Percentiles rank a stretch among this genome's conserved stretches.
These are phyloP conservation scores for Rhizopus arrhizus DNA, from an alignment of 371 early-diverging fungal species.

Conservation along the genomic window DNA sequence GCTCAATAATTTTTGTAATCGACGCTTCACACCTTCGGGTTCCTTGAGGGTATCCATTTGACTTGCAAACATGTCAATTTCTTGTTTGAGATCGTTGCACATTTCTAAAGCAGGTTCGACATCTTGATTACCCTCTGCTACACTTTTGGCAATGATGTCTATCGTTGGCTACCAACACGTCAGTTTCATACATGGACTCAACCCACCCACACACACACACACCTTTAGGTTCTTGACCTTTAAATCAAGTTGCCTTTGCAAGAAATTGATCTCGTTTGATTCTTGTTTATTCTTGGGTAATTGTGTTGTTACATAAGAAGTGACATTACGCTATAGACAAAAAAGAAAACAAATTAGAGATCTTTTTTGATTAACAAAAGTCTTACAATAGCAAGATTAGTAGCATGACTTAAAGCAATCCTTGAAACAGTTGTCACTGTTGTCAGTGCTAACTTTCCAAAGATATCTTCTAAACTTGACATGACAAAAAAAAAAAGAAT, in stretches of 20 bases:
- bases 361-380: background rate
- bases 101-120: constrained; percentile 66
- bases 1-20: constrained; percentile 51
- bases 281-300: constrained; percentile 40
- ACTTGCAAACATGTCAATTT: constrained; percentile 57
- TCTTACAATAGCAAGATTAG: constrained; percentile 65
- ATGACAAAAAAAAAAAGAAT: constrained; percentile 10
- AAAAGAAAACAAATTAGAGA: background rate
- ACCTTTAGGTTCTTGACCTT: constrained; percentile 52
- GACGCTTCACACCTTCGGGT: constrained; percentile 30
- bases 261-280: constrained; percentile 31
- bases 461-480: constrained; percentile 61
- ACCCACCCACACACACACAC: constrained; percentile 1
- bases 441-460: constrained; percentile 68
- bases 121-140: constrained; percentile 68
- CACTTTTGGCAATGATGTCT: constrained; percentile 66
- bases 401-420: constrained; percentile 72
- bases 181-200: background rate
- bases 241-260: constrained; percentile 50
- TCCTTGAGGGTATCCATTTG: constrained; percentile 25
- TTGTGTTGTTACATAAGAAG: constrained; percentile 53
- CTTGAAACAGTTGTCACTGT: constrained; percentile 75
- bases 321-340: constrained; percentile 52
- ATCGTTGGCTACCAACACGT: constrained; percentile 60
- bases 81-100: constrained; percentile 57